phyloP scores from a whole-genome alignment of 2,329 filamentous ascomycete genomes.

The Aspergillus neoniger region DNA sequence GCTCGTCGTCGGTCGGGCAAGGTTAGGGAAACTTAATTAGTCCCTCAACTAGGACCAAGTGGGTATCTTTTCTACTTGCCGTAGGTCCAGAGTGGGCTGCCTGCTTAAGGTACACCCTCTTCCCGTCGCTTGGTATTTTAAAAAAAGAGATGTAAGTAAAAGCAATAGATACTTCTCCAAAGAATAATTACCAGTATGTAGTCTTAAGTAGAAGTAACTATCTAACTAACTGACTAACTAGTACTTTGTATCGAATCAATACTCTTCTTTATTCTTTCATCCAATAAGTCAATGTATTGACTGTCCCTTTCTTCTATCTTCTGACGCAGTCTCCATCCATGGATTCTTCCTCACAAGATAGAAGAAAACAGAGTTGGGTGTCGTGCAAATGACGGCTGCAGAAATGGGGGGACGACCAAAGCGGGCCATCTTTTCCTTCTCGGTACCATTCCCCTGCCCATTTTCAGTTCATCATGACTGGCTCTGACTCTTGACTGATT shows the following conservation, averaged over 20 bases:
- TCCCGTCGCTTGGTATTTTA: neutral
- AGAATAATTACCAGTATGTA: too few species aligned
- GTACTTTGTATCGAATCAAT: too few species aligned
- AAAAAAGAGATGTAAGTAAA: too few species aligned
- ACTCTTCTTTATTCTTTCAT: too few species aligned
- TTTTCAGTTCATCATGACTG: neutral
- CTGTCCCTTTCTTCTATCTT: too few species aligned
- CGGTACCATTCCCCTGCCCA: neutral
- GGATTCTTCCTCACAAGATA: neutral
- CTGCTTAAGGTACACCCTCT: neutral
- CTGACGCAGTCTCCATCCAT: neutral
- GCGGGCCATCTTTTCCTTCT: slow-evolving; percentile 4
- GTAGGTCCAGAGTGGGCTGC: slow-evolving; percentile 1
- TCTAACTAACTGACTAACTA: too few species aligned
- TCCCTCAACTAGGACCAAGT: slow-evolving; percentile 2
- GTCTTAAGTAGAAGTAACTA: too few species aligned
- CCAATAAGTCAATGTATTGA: too few species aligned
- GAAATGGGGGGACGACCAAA: neutral
- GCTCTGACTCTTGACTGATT: neutral
- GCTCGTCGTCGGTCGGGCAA: slow-evolving; percentile 8
- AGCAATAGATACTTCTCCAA: too few species aligned
- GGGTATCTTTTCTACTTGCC: slow-evolving; percentile 7
- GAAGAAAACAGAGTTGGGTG: neutral
- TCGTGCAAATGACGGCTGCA: neutral
- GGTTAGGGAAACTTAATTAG: slow-evolving; percentile 13